A percentile compares a stretch with the other conserved stretches of the same genome.
Evolutionary conservation across 2,329 filamentous ascomycete species (phyloP).

Genomic region (Penicillium sp.): DNA sequence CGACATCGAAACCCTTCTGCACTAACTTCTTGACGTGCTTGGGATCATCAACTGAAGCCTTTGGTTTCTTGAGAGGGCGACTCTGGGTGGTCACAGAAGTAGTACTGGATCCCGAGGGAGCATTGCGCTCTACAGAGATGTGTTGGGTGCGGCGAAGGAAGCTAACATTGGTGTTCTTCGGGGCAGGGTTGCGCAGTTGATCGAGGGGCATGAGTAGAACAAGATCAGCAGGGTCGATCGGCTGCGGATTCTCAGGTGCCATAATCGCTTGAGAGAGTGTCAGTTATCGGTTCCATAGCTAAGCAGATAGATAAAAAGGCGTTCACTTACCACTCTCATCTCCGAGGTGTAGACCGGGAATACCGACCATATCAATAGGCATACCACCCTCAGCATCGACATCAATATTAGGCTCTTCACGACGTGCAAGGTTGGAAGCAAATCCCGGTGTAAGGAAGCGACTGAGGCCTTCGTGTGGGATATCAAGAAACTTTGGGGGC

Average conservation of each 20-base stretch:
- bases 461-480: slow-evolving; percentile 86
- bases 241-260: slow-evolving; percentile 68
- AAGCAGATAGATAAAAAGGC: not conserved
- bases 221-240: slow-evolving; percentile 79
- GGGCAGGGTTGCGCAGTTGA: slow-evolving; percentile 79
- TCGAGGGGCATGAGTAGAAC: slow-evolving; percentile 79
- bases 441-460: slow-evolving; percentile 91
- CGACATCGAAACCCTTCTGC: slow-evolving; percentile 64
- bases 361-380: slow-evolving; percentile 92
- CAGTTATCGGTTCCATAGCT: not conserved
- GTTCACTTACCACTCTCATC: slow-evolving; percentile 78
- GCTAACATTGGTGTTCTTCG: slow-evolving; percentile 75
- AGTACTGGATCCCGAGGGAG: slow-evolving; percentile 31
- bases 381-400: slow-evolving; percentile 97
- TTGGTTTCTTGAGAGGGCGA: slow-evolving; percentile 31
- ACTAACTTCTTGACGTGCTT: slow-evolving; percentile 62
- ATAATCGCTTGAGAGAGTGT: slow-evolving; percentile 66
- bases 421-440: slow-evolving; percentile 81
- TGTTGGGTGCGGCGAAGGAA: slow-evolving; percentile 97
- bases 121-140: slow-evolving; percentile 55
- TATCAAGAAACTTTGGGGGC: slow-evolving; percentile 94
- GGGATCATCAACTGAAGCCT: slow-evolving; percentile 55
- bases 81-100: slow-evolving; percentile 27
- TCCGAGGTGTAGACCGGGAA: slow-evolving; percentile 91
- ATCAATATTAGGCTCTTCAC: slow-evolving; percentile 94